Conservation (phyloP, 2,329 filamentous ascomycete genomes). For the Fusarium incarnatum region DNA sequence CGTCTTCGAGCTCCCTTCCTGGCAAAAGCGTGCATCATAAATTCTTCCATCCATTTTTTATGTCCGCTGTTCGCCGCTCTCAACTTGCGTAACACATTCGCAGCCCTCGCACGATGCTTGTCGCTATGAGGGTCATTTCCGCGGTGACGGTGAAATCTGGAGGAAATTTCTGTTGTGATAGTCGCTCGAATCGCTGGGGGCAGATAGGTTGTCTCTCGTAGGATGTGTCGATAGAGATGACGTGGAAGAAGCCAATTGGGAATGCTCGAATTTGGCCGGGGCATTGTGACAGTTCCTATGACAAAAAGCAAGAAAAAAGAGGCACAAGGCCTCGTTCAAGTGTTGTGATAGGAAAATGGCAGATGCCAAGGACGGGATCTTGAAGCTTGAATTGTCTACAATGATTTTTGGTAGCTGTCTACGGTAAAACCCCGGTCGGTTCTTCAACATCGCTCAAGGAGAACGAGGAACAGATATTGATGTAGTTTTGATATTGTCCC, state of each 20-base stretch:
- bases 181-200: conserved; percentile 62
- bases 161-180: conserved; percentile 57
- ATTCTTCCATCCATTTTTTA: conserved; percentile 56
- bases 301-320: background rate
- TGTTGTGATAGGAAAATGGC: background rate
- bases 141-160: conserved; percentile 59
- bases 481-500: background rate
- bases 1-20: conserved; percentile 64
- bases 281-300: conserved; percentile 41
- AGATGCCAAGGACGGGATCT: background rate
- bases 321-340: conserved; percentile 18
- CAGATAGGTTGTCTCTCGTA: conserved; percentile 71
- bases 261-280: conserved; percentile 44
- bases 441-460: background rate
- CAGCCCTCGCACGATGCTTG: conserved; percentile 55
- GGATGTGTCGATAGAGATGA: conserved; percentile 67
- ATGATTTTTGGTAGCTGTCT: conserved; percentile 10
- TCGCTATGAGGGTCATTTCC: conserved; percentile 45
- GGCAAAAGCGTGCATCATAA: conserved; percentile 65
- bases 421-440: conserved; percentile 35
- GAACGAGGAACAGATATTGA: background rate
- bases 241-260: conserved; percentile 44
- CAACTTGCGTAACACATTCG: conserved; percentile 59
- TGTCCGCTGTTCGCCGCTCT: conserved; percentile 66
- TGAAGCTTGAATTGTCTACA: background rate